Base-by-base conservation (phyloP, 495 filamentous ascomycete species). In the Penicillium pulvis region DNA sequence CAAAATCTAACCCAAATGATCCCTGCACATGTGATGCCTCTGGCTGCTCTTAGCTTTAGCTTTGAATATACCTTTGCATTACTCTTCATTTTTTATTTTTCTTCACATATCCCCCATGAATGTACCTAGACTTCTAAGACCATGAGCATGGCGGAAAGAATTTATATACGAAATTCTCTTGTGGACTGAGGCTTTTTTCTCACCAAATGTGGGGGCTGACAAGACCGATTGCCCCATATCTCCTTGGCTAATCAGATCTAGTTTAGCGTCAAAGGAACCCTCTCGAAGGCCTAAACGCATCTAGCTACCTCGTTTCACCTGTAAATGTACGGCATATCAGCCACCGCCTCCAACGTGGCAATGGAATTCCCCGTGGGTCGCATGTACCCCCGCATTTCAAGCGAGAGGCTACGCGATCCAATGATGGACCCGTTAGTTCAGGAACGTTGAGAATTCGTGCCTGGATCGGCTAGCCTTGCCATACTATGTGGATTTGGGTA, bases 21-120 rank as follows among this genome's bases (percentile, higher is more conserved):
- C 16, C n/a, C 42, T 55, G 53, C 53, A 55, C 28, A 46, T 45
- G 53, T 41, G 24, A 55, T 55, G 53, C 31, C 31, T 41, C 3
- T 31, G 24, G 26, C 6, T n/a, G 3, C 14, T 31, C 33, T 26
- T 43, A 41, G 39, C 39, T 41, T 41, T 41, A 17, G 39, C 39
- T 41, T 5, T 14, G 39, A 8, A 36, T 4, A 41, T 17, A 4
- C 39, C 39, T 47, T 50, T 50, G 47, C 24, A 50, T 26, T 17
- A 12, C n/a, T 17, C 5, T 26, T 28, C 14, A 31, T 51, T 28
- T 35, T 31, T 17, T n/a, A 6, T 39, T 39, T 36, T 28, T 26
- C 4, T 4, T 50, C 47, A 30, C 35, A 17, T 50, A 17, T 17
- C 47, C 26, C 30, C 26, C 47, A 31, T 50, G 47, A 30, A 17